These are phyloP conservation scores for Trichosanthes cucumerina DNA, from an alignment of 306 rosid genomes.

Conservation along the genomic window DNA sequence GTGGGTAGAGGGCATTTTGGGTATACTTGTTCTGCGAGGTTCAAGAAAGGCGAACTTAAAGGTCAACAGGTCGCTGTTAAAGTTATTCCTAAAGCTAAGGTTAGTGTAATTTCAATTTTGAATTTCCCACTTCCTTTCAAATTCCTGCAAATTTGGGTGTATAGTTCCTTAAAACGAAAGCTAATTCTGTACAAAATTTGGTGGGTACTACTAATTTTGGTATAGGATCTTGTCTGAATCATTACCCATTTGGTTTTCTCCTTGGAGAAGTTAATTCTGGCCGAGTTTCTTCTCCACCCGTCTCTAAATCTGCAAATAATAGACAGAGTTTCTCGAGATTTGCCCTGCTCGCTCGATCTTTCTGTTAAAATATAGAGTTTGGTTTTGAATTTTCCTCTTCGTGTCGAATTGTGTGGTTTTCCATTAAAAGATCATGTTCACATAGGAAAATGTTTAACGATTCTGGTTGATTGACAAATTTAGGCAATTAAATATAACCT, in stretches of 20 bases:
- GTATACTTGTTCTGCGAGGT: slow-evolving; percentile 92
- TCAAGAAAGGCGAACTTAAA: slow-evolving; percentile 86
- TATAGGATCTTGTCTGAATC: background rate
- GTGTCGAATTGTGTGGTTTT: background rate
- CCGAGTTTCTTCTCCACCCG: background rate
- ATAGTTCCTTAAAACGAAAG: background rate
- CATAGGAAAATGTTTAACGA: background rate
- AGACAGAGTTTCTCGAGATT: background rate
- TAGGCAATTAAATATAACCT: background rate
- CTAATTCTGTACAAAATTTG: background rate
- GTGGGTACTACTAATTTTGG: background rate
- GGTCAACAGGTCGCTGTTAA: slow-evolving; percentile 92
- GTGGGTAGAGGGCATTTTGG: slow-evolving; percentile 99
- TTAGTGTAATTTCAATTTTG: slow-evolving; percentile 20
- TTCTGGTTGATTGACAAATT: background rate
- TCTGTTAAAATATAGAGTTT: background rate
- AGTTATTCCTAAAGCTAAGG: slow-evolving; percentile 92
- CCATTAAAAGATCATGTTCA: background rate
- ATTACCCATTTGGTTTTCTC: background rate
- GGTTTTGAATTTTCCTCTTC: slow-evolving; percentile 5
- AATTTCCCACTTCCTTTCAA: background rate
- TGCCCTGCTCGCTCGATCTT: background rate
- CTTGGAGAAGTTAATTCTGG: background rate
- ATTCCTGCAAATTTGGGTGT: background rate
- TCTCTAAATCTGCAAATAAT: background rate